A percentile compares a stretch with the other conserved stretches of the same genome.
phyloP scores from a whole-genome alignment of 768 basidiomycete genomes.

The Boletus insuetus region DNA sequence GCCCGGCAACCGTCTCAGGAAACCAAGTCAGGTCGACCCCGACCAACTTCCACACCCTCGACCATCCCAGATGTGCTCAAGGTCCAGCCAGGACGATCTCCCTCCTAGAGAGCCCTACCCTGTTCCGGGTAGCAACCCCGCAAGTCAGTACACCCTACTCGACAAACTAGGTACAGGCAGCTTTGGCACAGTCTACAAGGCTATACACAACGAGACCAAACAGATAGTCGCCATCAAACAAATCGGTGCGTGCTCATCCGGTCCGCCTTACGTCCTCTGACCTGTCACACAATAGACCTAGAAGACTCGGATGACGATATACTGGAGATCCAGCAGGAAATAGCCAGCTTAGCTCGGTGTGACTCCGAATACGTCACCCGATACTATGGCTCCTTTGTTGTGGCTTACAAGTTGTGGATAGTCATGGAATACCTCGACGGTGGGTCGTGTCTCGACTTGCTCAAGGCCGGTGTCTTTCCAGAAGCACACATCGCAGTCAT shows the following conservation, averaged over 20 bases:
- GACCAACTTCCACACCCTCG: slow-evolving; percentile 19
- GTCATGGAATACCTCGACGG: slow-evolving; percentile 99
- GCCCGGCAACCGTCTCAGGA: slow-evolving; percentile 36
- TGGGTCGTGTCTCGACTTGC: slow-evolving; percentile 95
- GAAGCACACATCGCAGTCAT: slow-evolving; percentile 95
- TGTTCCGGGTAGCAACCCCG: slow-evolving; percentile 74
- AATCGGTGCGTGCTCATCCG: slow-evolving; percentile 63
- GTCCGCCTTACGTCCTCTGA: slow-evolving; percentile 1
- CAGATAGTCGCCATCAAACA: slow-evolving; percentile 98
- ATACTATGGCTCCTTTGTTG: slow-evolving; percentile 96
- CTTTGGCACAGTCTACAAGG: slow-evolving; percentile 97
- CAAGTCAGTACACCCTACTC: slow-evolving; percentile 86
- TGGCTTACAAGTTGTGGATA: slow-evolving; percentile 98
- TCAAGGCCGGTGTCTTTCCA: slow-evolving; percentile 87
- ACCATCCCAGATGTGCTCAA: slow-evolving; percentile 50
- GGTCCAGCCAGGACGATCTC: slow-evolving; percentile 36
- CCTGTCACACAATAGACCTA: slow-evolving; percentile 55
- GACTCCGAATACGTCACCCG: slow-evolving; percentile 96
- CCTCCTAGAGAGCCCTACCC: slow-evolving; percentile 57
- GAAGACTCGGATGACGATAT: slow-evolving; percentile 99
- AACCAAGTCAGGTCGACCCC: slow-evolving; percentile 38
- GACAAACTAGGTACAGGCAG: slow-evolving; percentile 98
- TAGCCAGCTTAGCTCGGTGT: slow-evolving; percentile 92
- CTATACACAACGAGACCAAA: slow-evolving; percentile 89
- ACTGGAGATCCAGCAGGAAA: slow-evolving; percentile 97